Evolutionary conservation across 139 green algal genomes (phyloP), one percentile per base, ranked within the genome.

Genomic region (Gonium pectorale): DNA sequence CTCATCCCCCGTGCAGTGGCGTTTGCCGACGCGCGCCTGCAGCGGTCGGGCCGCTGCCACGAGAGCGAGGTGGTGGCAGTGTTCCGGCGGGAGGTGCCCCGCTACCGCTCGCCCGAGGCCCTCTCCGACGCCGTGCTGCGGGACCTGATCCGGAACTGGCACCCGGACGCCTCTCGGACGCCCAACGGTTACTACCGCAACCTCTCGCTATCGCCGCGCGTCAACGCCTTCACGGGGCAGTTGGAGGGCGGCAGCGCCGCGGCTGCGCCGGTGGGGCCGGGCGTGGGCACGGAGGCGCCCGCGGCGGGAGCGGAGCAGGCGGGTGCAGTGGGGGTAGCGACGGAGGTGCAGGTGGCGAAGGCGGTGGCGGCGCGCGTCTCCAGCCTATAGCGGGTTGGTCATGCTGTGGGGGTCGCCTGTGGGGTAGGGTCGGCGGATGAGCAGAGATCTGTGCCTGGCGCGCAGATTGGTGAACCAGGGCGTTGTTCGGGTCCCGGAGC

Each of bases 131-230:
- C 49, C 1, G 81, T 71, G 19, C 73, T 97, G 49, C 80, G 91
- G 3, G 81, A 93, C 63, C 92, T 97, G 85, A 79, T 96, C 15
- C 74, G 88, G 5, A 95, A 95, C 74, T 96, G 91, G 90, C 73
- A 92, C 52, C 91, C 90, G 2, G 85, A 86, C 4, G 90, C 81
- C 0, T 75, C 94, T 38, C 74, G 92, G 5, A 95, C 91, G 2
- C 60, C 60, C 63, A 74, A 75, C 31, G 63, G 78, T 33, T 84
- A 63, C 56, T 84, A 84, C 78, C 63, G 79, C 26, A 77, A 68
- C 64, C 49, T 77, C 15, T 78, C 46, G 0, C 49, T 85, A 11
- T 3, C 27, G 27, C 33, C 64, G 0, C 79, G 64, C 13, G 49
- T 77, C 19, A 51, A 85, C 40, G 62, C 63, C 4, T 84, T 84